These are phyloP conservation scores for Fusarium redolens DNA, from an alignment of 2,329 filamentous ascomycete species.

Conservation along the genomic window DNA sequence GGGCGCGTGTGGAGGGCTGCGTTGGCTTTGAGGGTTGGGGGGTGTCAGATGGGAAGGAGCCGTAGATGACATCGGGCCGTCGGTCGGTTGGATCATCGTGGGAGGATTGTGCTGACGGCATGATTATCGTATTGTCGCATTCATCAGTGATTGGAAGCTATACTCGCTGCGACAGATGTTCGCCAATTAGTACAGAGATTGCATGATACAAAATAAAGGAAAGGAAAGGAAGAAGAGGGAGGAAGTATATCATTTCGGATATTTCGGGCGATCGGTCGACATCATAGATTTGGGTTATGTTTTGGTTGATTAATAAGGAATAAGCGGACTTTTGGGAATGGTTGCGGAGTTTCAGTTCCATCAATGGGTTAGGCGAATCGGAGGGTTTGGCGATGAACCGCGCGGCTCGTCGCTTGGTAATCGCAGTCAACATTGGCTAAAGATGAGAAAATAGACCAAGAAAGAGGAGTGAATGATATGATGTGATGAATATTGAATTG, in stretches of 20 bases:
- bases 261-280: slow-evolving; percentile 25
- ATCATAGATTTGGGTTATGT: slow-evolving; percentile 9
- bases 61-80: slow-evolving; percentile 3
- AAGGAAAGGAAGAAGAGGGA: not conserved
- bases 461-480: not conserved
- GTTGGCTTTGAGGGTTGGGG: slow-evolving; percentile 32
- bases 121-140: not conserved
- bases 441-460: accelerated
- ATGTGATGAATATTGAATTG: not conserved
- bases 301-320: slow-evolving; percentile 24
- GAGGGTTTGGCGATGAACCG: slow-evolving; percentile 5
- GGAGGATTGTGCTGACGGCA: slow-evolving; percentile 4
- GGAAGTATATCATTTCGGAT: slow-evolving; percentile 6
- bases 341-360: slow-evolving; percentile 19
- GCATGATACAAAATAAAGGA: not conserved
- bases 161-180: not conserved
- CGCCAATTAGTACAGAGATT: not conserved
- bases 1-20: slow-evolving; percentile 46
- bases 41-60: slow-evolving; percentile 8
- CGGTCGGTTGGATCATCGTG: not conserved
- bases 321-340: slow-evolving; percentile 2
- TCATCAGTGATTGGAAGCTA: not conserved
- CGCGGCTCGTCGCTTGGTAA: slow-evolving; percentile 7
- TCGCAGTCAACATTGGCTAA: not conserved
- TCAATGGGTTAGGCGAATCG: slow-evolving; percentile 2